Percentiles rank a stretch among this genome's conserved stretches.
Evolutionary conservation across 2,329 filamentous ascomycete genomes (phyloP).

Genomic region (Epicoccum nigrum): DNA sequence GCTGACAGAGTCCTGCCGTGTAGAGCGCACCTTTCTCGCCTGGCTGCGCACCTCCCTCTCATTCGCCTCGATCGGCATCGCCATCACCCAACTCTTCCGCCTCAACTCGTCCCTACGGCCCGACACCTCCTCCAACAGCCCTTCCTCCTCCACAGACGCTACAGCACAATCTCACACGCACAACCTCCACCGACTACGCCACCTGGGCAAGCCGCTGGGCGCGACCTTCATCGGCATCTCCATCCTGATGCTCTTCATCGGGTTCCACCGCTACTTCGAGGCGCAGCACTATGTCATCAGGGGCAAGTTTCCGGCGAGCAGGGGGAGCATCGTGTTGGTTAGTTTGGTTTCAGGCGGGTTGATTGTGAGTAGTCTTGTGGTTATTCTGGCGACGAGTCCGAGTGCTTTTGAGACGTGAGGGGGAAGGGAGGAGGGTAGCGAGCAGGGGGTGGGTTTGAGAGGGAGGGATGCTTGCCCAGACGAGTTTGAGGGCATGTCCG

Average conservation of each 20-base stretch:
- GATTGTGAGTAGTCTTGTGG: constrained; percentile 64
- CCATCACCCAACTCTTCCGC: constrained; percentile 82
- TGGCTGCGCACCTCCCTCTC: constrained; percentile 83
- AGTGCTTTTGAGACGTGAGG: constrained; percentile 49
- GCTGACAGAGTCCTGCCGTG: background rate
- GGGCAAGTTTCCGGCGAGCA: constrained; percentile 79
- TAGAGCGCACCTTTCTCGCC: constrained; percentile 83
- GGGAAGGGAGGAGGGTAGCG: background rate
- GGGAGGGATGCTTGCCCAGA: too few species aligned
- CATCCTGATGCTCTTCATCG: constrained; percentile 75
- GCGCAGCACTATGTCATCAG: constrained; percentile 79
- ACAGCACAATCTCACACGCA: background rate
- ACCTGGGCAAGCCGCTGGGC: constrained; percentile 55
- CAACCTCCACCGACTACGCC: constrained; percentile 29
- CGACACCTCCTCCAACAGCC: constrained; percentile 1
- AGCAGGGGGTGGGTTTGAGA: background rate
- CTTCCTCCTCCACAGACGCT: background rate
- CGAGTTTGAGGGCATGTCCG: too few species aligned
- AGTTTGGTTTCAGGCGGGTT: constrained; percentile 66
- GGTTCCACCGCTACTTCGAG: constrained; percentile 79
- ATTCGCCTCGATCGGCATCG: constrained; percentile 82
- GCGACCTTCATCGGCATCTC: constrained; percentile 77
- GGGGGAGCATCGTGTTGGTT: constrained; percentile 75
- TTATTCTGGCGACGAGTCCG: constrained; percentile 63
- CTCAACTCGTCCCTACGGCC: constrained; percentile 69